Percentiles rank a stretch among this genome's conserved stretches.
Conservation (phyloP, 2,329 filamentous ascomycete genomes). For the Aspergillus novofumigatus region DNA sequence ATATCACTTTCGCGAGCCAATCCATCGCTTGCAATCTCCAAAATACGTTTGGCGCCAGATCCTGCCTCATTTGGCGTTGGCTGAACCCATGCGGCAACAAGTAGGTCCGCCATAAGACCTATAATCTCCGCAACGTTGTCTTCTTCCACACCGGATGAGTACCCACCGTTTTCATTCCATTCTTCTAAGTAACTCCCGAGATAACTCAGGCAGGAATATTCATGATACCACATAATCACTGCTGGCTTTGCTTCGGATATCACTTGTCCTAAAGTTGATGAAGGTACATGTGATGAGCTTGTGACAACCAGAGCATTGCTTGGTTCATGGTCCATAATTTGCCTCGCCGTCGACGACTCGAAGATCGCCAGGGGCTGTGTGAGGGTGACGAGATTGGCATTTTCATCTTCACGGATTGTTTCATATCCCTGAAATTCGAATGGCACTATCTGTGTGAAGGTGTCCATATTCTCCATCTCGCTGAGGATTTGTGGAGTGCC, state of each 20-base stretch:
- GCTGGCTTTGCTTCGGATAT: conserved; percentile 73
- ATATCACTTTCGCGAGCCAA: conserved; percentile 59
- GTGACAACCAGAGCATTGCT: conserved; percentile 34
- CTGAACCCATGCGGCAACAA: conserved; percentile 45
- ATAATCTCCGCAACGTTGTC: conserved; percentile 71
- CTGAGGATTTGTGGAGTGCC: conserved; percentile 54
- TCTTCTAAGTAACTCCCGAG: conserved; percentile 64
- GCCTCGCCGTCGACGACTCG: conserved; percentile 24
- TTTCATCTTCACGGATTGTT: conserved; percentile 79
- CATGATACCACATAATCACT: conserved; percentile 68
- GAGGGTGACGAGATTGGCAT: conserved; percentile 73
- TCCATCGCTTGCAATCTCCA: conserved; percentile 49
- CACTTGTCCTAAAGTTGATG: conserved; percentile 51
- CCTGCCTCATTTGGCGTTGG: conserved; percentile 32
- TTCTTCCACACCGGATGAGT: conserved; percentile 50
- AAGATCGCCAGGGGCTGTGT: conserved; percentile 51
- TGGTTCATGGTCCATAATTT: conserved; percentile 17
- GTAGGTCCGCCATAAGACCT: conserved; percentile 65
- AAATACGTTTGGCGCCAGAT: conserved; percentile 38
- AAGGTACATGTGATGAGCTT: conserved; percentile 34
- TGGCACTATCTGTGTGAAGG: conserved; percentile 74
- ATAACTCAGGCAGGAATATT: conserved; percentile 75
- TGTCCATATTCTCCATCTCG: conserved; percentile 65
- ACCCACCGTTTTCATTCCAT: conserved; percentile 46
- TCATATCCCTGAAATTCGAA: conserved; percentile 68